phyloP scores from a whole-genome alignment of 108 stramenopile species.

The Poteriospumella lacustris region DNA sequence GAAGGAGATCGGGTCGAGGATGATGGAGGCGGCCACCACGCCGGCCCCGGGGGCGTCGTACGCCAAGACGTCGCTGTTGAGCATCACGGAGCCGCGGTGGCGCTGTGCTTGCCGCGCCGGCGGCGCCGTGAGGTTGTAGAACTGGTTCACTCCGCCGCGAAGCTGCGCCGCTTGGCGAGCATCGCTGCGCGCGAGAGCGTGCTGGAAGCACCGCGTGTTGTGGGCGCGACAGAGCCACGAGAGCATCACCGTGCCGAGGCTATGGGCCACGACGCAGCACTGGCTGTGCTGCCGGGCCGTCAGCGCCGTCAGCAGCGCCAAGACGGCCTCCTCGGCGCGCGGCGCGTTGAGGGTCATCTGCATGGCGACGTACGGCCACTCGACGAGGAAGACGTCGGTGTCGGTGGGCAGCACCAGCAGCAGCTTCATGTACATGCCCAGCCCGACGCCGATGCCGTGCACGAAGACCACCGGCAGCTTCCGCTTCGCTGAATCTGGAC shows the following conservation, averaged over 20 bases:
- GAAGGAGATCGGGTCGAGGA: not conserved
- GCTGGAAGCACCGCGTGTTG: no score
- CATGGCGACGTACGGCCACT: constrained; percentile 15
- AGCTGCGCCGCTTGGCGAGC: no score
- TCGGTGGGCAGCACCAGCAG: not conserved
- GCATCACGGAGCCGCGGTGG: no score
- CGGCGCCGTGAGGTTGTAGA: no score
- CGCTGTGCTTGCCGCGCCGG: no score
- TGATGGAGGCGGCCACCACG: not conserved
- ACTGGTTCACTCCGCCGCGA: no score
- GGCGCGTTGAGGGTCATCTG: not conserved
- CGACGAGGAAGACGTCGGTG: not conserved
- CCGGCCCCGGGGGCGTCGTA: not conserved
- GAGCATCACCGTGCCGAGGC: not conserved
- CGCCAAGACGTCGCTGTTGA: no score
- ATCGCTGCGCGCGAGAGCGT: no score
- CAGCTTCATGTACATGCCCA: not conserved
- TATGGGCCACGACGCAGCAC: not conserved
- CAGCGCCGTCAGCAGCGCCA: not conserved
- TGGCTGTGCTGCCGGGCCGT: not conserved
- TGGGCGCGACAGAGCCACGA: no score
- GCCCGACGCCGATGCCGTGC: constrained; percentile 2
- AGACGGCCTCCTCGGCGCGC: not conserved
- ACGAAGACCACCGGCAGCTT: not conserved
- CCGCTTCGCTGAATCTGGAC: no score